These are phyloP conservation scores for Cystobasidium tubakii DNA, from an alignment of 768 basidiomycete species.

Conservation along the genomic window DNA sequence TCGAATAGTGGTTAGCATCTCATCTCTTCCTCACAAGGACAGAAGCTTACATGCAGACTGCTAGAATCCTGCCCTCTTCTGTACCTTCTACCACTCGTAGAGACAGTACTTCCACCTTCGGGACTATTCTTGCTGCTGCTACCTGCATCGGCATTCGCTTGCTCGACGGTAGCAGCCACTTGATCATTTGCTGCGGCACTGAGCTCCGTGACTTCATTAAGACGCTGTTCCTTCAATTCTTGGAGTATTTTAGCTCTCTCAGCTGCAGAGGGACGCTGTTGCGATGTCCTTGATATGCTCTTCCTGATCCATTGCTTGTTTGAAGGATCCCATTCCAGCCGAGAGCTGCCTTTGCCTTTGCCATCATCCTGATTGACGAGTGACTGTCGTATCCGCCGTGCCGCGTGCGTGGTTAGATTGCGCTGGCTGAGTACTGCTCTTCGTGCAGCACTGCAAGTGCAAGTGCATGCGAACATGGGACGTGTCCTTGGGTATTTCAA, in stretches of 20 bases:
- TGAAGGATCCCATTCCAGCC: neutral
- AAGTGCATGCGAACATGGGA: neutral
- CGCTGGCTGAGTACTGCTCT: neutral
- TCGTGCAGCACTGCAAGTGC: neutral
- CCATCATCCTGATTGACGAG: neutral
- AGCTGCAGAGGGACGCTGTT: neutral
- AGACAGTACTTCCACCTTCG: neutral
- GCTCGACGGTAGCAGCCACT: neutral
- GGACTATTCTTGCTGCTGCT: neutral
- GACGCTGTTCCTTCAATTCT: slow-evolving; percentile 2
- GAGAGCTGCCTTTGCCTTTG: neutral
- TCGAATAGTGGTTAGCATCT: too few relatives aligned
- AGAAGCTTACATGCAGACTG: neutral
- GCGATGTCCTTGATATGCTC: neutral
- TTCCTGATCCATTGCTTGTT: slow-evolving; percentile 22
- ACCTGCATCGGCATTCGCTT: neutral
- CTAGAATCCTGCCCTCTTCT: neutral
- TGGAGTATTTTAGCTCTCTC: neutral
- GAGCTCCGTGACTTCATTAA: neutral
- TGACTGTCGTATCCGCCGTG: neutral
- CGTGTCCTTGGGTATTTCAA: too few relatives aligned
- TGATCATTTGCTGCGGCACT: neutral
- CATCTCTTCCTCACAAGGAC: neutral
- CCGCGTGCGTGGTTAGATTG: neutral
- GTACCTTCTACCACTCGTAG: neutral